Percentiles rank a stretch among this genome's conserved stretches.
Conservation (phyloP, 192 early-diverging fungal genomes). For the Phycomyces blakesleeanus region DNA sequence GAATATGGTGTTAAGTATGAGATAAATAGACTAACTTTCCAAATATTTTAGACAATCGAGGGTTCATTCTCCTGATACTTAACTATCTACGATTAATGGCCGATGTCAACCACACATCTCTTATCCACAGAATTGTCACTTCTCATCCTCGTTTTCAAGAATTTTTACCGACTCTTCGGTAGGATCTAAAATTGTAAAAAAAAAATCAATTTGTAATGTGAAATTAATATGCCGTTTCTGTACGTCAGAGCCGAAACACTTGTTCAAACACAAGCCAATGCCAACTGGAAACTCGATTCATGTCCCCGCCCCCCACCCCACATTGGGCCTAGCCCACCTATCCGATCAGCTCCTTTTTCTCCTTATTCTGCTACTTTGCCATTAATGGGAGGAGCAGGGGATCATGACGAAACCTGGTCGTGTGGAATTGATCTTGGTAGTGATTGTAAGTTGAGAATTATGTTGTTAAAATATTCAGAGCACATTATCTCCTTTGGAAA, state of each 20-base stretch:
- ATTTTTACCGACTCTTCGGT: conserved; percentile 21
- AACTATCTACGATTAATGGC: conserved; percentile 25
- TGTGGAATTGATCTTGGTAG: conserved; percentile 33
- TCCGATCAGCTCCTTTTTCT: conserved; percentile 16
- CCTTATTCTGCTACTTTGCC: conserved; percentile 24
- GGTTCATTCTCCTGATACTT: conserved; percentile 31
- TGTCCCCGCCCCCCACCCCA: conserved; percentile 27
- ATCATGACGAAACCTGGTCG: conserved; percentile 4
- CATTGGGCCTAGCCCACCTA: conserved; percentile 29
- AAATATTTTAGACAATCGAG: conserved; percentile 17
- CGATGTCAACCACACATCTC: conserved; percentile 11
- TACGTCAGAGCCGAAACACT: conserved; percentile 18
- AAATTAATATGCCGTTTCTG: background rate
- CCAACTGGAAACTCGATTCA: conserved; percentile 24
- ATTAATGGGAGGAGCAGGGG: conserved; percentile 16
- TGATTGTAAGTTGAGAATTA: conserved; percentile 23
- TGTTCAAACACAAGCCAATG: conserved; percentile 12
- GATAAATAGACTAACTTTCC: background rate
- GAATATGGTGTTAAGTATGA: too few relatives aligned
- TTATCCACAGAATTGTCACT: conserved; percentile 14
- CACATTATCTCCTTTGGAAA: too few relatives aligned
- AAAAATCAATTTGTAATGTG: background rate
- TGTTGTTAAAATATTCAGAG: background rate
- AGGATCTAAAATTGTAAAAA: background rate
- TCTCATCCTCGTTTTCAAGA: conserved; percentile 18